These are phyloP conservation scores for Ogataea parapolymorpha DNA, from an alignment of 805 yeast species.

Conservation along the genomic window DNA sequence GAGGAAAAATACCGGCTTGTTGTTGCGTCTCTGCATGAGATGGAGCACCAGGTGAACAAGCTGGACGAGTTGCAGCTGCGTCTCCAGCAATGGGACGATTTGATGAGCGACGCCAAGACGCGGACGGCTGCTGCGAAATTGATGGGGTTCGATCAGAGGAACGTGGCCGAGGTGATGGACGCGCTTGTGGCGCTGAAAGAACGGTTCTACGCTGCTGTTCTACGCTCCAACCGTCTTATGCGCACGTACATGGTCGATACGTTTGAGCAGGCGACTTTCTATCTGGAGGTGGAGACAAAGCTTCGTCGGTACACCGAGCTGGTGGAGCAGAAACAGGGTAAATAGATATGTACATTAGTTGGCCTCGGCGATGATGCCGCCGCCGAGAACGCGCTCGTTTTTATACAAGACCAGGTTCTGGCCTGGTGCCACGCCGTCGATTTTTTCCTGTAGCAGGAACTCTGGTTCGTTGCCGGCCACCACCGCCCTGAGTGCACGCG, in stretches of 20 bases:
- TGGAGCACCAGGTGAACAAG: slow-evolving; percentile 6
- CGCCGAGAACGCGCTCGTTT: slow-evolving; percentile 65
- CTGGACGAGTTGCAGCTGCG: slow-evolving; percentile 14
- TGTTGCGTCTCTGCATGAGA: slow-evolving; percentile 8
- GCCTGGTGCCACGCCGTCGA: slow-evolving; percentile 85
- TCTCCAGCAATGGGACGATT: slow-evolving; percentile 3
- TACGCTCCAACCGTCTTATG: slow-evolving; percentile 17
- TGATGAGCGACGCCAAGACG: slow-evolving; percentile 12
- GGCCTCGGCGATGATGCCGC: slow-evolving; percentile 39
- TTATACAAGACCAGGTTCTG: slow-evolving; percentile 77
- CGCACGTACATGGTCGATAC: slow-evolving; percentile 18
- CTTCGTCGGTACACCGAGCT: slow-evolving; percentile 1
- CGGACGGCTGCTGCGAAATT: slow-evolving; percentile 7
- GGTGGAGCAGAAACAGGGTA: neutral
- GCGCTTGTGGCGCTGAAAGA: slow-evolving; percentile 4
- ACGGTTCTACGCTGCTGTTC: slow-evolving; percentile 14
- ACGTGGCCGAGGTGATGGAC: slow-evolving; percentile 7
- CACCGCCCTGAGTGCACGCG: slow-evolving; percentile 33
- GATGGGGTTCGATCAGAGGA: slow-evolving; percentile 3
- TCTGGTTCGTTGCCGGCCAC: slow-evolving; percentile 11
- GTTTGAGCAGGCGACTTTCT: slow-evolving; percentile 19
- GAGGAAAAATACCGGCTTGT: slow-evolving; percentile 17
- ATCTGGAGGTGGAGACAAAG: slow-evolving; percentile 9
- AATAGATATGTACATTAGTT: slow-evolving; percentile 4
- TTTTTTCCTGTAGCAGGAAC: slow-evolving; percentile 42